Evolutionary conservation across 2,329 filamentous ascomycete genomes (phyloP), one percentile per base, ranked within the genome.

Genomic region (Exophiala lecanii-corni): DNA sequence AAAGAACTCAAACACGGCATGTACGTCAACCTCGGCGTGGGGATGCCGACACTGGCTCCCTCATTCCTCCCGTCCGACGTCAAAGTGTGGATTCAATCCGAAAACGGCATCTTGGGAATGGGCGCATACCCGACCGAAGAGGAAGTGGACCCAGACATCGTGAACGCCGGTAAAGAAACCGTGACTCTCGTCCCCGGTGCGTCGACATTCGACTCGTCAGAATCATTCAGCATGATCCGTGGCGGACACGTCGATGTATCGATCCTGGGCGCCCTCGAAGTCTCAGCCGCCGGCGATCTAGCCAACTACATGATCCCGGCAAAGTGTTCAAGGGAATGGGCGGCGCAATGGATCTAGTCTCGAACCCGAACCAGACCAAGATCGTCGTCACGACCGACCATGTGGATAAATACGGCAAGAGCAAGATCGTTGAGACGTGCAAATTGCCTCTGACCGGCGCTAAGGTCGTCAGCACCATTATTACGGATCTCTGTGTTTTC

Each of bases 261-360:
- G 0, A 88, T 94, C 57, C 75, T 94, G 0, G 87, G 87, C 3
- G 83, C 86, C 2, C 78, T 91, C 53, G 85, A 94, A 68, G 86
- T 92, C 16, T 83, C 79, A 52, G 85, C 85, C 0, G 72, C 76
- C 2, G 87, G 87, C 18, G 87, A 94, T 60, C 67, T 94, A 40
- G 87, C 87, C 34, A 92, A 92, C 66, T 94, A 87, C 72, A 92
- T 92, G 83, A 84, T 94, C 50, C 87, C 0, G 87, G 87, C 17
- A 92, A 91, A 65, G 79, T 56, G 36, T 81, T 89, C 66, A 92
- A 92, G 73, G 87, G 87, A 13, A 92, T 94, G 81, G 87, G 87
- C 48, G 82, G 82, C 19, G 82, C 82, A 13, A 86, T 86, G 82
- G 82, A 86, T 59, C 67, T 86, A 5, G 80, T 86, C 9, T 81